These are phyloP conservation scores for Coelastrella sp. DNA, from an alignment of 139 green algal species.

Conservation along the genomic window DNA sequence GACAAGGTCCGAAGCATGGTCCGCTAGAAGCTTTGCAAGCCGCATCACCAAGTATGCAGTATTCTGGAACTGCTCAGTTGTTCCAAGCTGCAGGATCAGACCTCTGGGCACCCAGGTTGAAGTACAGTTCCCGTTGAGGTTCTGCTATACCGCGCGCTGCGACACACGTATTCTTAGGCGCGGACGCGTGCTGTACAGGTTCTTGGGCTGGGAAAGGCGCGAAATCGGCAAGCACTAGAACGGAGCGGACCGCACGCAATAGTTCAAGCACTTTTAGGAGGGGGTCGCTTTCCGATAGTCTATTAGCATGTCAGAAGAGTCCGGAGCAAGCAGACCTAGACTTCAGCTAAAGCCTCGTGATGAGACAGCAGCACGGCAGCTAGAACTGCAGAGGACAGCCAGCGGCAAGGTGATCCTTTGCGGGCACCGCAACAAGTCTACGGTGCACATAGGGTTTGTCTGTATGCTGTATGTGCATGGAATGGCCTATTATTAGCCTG, in stretches of 20 bases:
- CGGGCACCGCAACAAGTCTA: background rate
- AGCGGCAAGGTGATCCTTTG: constrained; percentile 45
- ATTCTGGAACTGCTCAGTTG: too few relatives aligned
- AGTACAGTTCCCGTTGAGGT: too few relatives aligned
- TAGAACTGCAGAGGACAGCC: constrained; percentile 36
- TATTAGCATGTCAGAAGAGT: constrained; percentile 34
- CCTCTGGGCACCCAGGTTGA: too few relatives aligned
- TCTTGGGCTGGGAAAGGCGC: background rate
- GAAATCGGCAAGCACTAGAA: background rate
- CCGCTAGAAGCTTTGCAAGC: background rate
- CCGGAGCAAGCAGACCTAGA: constrained; percentile 18
- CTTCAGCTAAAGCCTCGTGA: constrained; percentile 72
- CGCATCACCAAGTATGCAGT: background rate
- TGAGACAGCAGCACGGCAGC: constrained; percentile 54
- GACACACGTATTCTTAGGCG: background rate
- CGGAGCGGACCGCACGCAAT: background rate
- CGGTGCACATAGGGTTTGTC: too few relatives aligned
- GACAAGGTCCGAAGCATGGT: constrained; percentile 35
- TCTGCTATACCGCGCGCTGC: background rate
- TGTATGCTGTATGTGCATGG: too few relatives aligned
- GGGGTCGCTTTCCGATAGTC: background rate
- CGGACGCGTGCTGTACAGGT: background rate
- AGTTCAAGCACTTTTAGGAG: background rate
- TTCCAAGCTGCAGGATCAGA: too few relatives aligned
- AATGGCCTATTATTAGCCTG: too few relatives aligned